A percentile compares a stretch with the other conserved stretches of the same genome.
Conservation (phyloP, 768 basidiomycete species). For the Suillus occidentalis region DNA sequence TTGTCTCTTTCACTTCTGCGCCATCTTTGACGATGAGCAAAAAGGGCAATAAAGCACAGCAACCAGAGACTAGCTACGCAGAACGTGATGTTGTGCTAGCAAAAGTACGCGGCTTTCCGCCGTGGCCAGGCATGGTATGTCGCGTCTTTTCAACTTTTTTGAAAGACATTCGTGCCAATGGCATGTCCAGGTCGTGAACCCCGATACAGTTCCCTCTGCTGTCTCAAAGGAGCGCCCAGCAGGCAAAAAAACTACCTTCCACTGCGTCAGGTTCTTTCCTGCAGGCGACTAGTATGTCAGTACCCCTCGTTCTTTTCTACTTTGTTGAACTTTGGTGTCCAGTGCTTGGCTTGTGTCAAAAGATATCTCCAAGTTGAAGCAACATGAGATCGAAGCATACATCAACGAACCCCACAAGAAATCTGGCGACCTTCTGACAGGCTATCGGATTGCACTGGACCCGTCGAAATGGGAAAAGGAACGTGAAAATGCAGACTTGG, state of each 20-base stretch:
- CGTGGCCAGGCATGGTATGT: constrained; percentile 94
- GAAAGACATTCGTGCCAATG: constrained; percentile 14
- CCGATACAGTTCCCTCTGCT: constrained; percentile 54
- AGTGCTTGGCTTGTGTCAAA: constrained; percentile 85
- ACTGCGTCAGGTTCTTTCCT: constrained; percentile 89
- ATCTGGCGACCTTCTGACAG: constrained; percentile 70
- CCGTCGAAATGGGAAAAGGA: constrained; percentile 67
- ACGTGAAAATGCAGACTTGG: constrained; percentile 33
- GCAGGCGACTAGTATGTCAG: constrained; percentile 85
- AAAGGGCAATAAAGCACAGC: constrained; percentile 45
- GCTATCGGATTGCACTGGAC: constrained; percentile 74
- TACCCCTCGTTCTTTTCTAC: constrained; percentile 11
- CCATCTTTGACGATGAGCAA: constrained; percentile 42
- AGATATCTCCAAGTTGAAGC: constrained; percentile 78
- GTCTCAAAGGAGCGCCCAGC: constrained; percentile 74
- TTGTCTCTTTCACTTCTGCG: constrained; percentile 17
- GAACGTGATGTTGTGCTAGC: constrained; percentile 86
- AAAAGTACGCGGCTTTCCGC: constrained; percentile 91
- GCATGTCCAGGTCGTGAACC: constrained; percentile 71
- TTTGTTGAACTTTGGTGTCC: constrained; percentile 14
- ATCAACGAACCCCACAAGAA: constrained; percentile 77
- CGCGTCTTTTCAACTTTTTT: constrained; percentile 20
- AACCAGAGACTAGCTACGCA: constrained; percentile 53
- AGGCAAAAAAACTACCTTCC: constrained; percentile 68
- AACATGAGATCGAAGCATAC: constrained; percentile 82